These are phyloP conservation scores for Bipolaris zeicola DNA, from an alignment of 2,329 filamentous ascomycete species.

Conservation along the genomic window DNA sequence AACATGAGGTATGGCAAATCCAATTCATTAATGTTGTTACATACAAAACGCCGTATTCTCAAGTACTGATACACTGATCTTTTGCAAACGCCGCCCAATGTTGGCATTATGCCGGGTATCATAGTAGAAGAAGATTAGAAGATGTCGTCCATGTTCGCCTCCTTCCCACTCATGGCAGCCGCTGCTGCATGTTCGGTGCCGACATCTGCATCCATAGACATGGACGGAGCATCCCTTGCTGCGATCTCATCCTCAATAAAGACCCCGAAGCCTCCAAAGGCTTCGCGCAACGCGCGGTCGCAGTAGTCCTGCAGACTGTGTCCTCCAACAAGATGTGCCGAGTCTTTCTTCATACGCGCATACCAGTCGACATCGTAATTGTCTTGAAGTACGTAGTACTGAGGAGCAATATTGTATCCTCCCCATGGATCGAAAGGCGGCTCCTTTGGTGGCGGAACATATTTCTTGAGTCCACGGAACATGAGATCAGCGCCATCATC, in stretches of 20 bases:
- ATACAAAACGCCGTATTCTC: neutral
- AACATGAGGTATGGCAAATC: conserved; percentile 6
- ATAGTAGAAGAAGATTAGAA: conserved; percentile 41
- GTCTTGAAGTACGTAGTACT: conserved; percentile 72
- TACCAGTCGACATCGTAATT: conserved; percentile 78
- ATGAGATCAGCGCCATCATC: conserved; percentile 51
- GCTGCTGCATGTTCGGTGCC: conserved; percentile 50
- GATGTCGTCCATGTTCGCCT: conserved; percentile 52
- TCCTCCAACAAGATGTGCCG: conserved; percentile 74
- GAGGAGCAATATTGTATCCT: conserved; percentile 67
- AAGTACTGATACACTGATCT: neutral
- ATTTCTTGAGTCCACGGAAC: conserved; percentile 80
- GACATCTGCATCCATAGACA: conserved; percentile 38
- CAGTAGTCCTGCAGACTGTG: conserved; percentile 86
- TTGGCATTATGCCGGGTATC: conserved; percentile 42
- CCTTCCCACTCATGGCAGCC: conserved; percentile 64
- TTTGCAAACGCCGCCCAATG: conserved; percentile 36
- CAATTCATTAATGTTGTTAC: neutral
- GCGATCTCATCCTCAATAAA: conserved; percentile 77
- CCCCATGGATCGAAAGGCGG: conserved; percentile 88
- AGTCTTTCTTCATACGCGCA: conserved; percentile 68
- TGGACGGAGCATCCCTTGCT: conserved; percentile 48
- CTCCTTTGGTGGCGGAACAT: conserved; percentile 65
- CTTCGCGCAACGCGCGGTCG: conserved; percentile 79
- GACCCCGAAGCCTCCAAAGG: conserved; percentile 86